Conservation (phyloP, 805 yeast species). For the Nakazawaea wyomingensis region DNA sequence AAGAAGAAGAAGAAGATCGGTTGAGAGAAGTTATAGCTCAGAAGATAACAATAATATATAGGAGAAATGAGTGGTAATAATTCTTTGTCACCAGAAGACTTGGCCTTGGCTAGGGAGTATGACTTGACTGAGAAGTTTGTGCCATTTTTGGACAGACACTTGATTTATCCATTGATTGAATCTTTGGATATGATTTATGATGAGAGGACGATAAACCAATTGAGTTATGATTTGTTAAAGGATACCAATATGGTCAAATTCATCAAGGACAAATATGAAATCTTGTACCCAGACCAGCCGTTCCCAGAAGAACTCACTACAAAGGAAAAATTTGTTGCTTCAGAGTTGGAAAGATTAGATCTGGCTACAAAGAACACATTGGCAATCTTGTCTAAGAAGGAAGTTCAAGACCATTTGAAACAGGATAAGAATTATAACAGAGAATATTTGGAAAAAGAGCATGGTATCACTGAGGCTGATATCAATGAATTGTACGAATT, state of each 20-base stretch:
- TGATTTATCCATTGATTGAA: constrained; percentile 49
- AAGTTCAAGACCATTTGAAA: constrained; percentile 45
- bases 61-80: constrained; percentile 4
- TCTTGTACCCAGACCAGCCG: constrained; percentile 32
- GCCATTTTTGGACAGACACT: constrained; percentile 58
- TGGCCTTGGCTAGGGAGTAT: constrained; percentile 40
- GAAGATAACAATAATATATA: no score
- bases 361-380: constrained; percentile 40
- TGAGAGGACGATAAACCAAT: constrained; percentile 36
- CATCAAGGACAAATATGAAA: constrained; percentile 37
- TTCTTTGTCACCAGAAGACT: constrained; percentile 26
- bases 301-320: constrained; percentile 37
- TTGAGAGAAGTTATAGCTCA: no score
- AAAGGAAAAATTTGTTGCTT: constrained; percentile 35
- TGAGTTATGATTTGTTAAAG: constrained; percentile 48
- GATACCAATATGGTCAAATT: constrained; percentile 54
- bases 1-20: no score
- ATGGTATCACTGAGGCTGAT: constrained; percentile 42
- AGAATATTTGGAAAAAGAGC: constrained; percentile 37
- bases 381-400: constrained; percentile 40
- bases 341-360: constrained; percentile 32
- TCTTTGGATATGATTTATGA: constrained; percentile 41
- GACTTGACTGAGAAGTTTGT: constrained; percentile 50
- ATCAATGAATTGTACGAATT: constrained; percentile 48
- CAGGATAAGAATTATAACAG: constrained; percentile 53